Base-by-base conservation (phyloP, 1,139 yeast genomes). In the Hansenula sp. region DNA sequence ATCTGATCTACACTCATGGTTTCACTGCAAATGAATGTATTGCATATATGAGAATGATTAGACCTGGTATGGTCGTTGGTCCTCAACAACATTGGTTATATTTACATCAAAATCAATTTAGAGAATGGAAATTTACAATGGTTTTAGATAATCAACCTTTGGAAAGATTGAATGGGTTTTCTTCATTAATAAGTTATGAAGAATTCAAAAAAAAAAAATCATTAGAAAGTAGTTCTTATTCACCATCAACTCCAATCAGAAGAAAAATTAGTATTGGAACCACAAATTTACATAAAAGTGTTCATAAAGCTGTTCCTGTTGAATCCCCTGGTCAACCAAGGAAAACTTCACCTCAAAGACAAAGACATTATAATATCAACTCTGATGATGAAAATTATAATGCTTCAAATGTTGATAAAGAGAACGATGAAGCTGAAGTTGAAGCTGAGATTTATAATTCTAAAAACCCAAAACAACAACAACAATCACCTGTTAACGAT, bases 61-160 rank as follows among this genome's bases (percentile, higher is more conserved):
- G 99, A 54, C 99, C 99, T 0, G 99, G 99, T 29, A 93, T 93
- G 99, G 98, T 93, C 15, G 99, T 93, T 32, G 99, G 99, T 0
- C 99, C 99, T 2, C 99, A 93, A 64, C 99, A 93, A 62, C 99
- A 93, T 67, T 93, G 99, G 99, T 73, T 93, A 44, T 94, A 93
- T 60, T 76, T 93, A 54, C 96, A 93, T 63, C 99, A 93, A 65
- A 85, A 90, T 62, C 96, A 90, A 55, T 93, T 93, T 65, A 77
- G 97, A 57, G 96, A 90, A 57, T 93, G 99, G 98, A 79, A 91
- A 62, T 86, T 84, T 57, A 90, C 97, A 8, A 90, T 88, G 96
- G 79, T 81, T n/a, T 65, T 88, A 46, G 89, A 84, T 53, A 79
- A 72, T 55, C 67, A 74, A 39, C 84, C 96, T 1, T 88, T 87